Percentiles rank a stretch among this genome's conserved stretches.
phyloP scores from a whole-genome alignment of 2,329 filamentous ascomycete genomes.

The Talaromyces amestolkiae region DNA sequence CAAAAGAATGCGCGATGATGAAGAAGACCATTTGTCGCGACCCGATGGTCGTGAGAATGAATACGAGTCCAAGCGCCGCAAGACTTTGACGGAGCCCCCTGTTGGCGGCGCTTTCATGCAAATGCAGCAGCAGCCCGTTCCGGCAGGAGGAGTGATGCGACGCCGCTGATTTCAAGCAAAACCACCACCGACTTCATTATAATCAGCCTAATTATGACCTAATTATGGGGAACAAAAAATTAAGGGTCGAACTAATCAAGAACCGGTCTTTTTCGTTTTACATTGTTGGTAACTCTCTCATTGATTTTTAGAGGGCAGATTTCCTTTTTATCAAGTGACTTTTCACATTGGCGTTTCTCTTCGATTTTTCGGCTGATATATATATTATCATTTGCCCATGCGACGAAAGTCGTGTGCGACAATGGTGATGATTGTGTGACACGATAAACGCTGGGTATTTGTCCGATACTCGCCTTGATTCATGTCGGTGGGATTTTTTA shows the following conservation, averaged over 20 bases:
- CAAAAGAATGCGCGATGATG: constrained; percentile 65
- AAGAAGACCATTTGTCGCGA: constrained; percentile 65
- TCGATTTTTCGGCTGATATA: background rate
- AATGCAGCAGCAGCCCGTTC: constrained; percentile 46
- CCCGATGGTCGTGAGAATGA: constrained; percentile 60
- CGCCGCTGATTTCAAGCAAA: constrained; percentile 32
- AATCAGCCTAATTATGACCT: constrained; percentile 20
- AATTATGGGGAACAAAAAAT: background rate
- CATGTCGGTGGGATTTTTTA: background rate
- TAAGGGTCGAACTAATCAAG: constrained; percentile 15
- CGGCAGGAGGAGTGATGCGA: constrained; percentile 42
- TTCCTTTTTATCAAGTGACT: background rate
- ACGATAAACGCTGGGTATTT: constrained; percentile 6
- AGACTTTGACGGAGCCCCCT: constrained; percentile 65
- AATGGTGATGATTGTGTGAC: constrained; percentile 1
- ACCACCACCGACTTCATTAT: constrained; percentile 6
- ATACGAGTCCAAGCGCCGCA: constrained; percentile 71
- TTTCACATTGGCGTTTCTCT: constrained; percentile 9
- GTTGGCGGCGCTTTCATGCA: constrained; percentile 42
- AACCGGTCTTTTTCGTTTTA: constrained; percentile 16
- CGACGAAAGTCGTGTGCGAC: background rate
- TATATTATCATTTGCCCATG: background rate
- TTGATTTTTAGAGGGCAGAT: constrained; percentile 20
- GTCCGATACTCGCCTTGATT: background rate
- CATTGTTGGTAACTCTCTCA: constrained; percentile 15